phyloP scores from a whole-genome alignment of 139 green algal species.

The Haematococcus sp. region DNA sequence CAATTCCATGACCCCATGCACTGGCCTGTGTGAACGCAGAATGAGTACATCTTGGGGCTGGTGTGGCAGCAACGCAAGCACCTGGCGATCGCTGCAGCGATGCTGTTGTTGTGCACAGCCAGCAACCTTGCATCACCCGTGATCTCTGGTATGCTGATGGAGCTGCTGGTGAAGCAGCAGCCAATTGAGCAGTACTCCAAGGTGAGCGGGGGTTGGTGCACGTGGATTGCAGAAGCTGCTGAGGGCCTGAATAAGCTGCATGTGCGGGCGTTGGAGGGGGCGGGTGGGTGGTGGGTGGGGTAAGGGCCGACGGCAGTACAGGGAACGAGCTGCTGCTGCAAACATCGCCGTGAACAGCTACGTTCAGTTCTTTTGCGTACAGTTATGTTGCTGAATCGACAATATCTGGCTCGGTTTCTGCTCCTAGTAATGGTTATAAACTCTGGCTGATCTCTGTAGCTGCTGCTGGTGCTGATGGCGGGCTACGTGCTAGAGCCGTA shows the following conservation, averaged over 20 bases:
- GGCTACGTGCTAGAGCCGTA: slow-evolving; percentile 84
- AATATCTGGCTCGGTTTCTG: no score
- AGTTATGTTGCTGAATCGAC: no score
- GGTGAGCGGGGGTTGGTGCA: slow-evolving; percentile 23
- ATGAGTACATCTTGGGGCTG: slow-evolving; percentile 63
- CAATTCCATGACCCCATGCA: no score
- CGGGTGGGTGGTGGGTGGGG: no score
- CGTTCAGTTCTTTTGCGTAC: no score
- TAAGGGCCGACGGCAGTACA: no score
- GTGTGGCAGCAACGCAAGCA: slow-evolving; percentile 57
- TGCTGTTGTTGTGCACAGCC: slow-evolving; percentile 65
- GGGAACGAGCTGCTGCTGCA: no score
- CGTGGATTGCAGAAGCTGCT: background rate
- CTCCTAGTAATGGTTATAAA: no score
- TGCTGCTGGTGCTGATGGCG: slow-evolving; percentile 58
- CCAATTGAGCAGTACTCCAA: slow-evolving; percentile 54
- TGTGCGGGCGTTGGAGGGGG: background rate
- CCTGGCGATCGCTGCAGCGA: slow-evolving; percentile 45
- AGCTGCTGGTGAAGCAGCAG: slow-evolving; percentile 68
- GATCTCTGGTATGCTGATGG: slow-evolving; percentile 77
- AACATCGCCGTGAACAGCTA: no score
- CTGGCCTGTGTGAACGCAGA: background rate
- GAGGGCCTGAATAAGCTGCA: background rate
- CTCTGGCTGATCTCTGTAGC: slow-evolving; percentile 18
- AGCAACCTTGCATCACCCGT: slow-evolving; percentile 84